Evolutionary conservation across 805 yeast species (phyloP).

Genomic region (Saturnispora bothae): DNA sequence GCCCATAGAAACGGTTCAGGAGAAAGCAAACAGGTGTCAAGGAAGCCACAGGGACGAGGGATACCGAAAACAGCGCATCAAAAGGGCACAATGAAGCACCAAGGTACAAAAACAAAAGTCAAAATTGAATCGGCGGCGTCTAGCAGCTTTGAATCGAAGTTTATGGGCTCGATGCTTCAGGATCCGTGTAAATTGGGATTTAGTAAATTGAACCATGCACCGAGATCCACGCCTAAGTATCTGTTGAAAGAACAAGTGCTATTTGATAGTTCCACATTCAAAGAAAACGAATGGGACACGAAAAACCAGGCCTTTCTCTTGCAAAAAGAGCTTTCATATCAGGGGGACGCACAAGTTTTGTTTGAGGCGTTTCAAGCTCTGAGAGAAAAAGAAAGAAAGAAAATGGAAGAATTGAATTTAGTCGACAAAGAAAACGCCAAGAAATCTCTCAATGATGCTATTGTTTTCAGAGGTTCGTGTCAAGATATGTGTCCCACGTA

Average conservation of each 20-base stretch:
- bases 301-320: constrained; percentile 58
- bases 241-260: constrained; percentile 24
- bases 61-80: background rate
- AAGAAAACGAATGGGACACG: constrained; percentile 55
- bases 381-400: constrained; percentile 62
- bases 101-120: background rate
- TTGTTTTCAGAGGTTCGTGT: constrained; percentile 80
- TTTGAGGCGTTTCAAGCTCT: constrained; percentile 66
- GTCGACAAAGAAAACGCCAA: constrained; percentile 82
- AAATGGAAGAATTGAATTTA: constrained; percentile 71
- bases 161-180: constrained; percentile 22
- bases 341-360: constrained; percentile 53
- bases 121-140: background rate
- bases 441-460: constrained; percentile 81
- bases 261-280: constrained; percentile 27
- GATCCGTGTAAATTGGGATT: constrained; percentile 24
- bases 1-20: background rate
- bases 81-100: background rate
- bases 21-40: background rate
- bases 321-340: constrained; percentile 33
- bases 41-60: background rate
- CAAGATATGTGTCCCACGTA: constrained; percentile 90
- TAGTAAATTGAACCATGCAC: constrained; percentile 14
- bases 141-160: constrained; percentile 17
- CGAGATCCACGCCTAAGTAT: constrained; percentile 22